A percentile compares a stretch with the other conserved stretches of the same genome.
These are phyloP conservation scores for Vachellia pachyceras DNA, from an alignment of 306 rosid genomes.

Conservation along the genomic window DNA sequence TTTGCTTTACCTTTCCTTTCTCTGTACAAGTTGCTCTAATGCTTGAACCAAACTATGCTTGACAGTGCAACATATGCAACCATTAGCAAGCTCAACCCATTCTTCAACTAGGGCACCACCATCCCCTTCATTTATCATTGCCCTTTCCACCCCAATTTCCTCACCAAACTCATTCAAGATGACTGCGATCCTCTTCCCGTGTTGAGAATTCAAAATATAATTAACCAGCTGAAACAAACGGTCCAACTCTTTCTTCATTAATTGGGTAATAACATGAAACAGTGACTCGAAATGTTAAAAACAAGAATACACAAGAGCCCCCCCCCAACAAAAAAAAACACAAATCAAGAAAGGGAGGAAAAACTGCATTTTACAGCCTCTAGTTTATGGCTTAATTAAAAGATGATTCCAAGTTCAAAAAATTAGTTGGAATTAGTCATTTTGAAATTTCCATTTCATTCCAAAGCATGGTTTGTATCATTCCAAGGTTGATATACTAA, in stretches of 20 bases:
- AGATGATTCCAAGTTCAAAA: background rate
- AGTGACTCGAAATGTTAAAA: background rate
- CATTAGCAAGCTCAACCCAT: conserved; percentile 97
- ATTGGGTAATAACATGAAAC: conserved; percentile 2
- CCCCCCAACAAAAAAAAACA: no score
- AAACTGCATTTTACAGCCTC: background rate
- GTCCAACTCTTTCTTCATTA: conserved; percentile 22
- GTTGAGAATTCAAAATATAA: conserved; percentile 77
- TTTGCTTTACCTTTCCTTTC: conserved; percentile 74
- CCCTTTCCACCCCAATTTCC: conserved; percentile 97
- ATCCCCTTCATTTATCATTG: conserved; percentile 95
- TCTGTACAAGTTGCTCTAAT: conserved; percentile 87
- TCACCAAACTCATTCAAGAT: conserved; percentile 95
- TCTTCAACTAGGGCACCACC: conserved; percentile 92
- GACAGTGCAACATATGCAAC: conserved; percentile 89
- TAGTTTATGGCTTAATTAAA: background rate
- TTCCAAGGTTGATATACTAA: background rate
- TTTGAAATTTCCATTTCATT: background rate
- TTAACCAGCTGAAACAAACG: conserved; percentile 69
- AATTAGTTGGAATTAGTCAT: background rate
- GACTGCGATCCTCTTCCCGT: conserved; percentile 93
- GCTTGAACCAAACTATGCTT: conserved; percentile 97
- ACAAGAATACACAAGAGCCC: background rate
- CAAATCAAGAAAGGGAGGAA: no score
- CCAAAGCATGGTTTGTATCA: background rate